Evolutionary conservation across 2,329 filamentous ascomycete genomes (phyloP), one percentile per base, ranked within the genome.

Genomic region (Fusarium chlamydosporum): DNA sequence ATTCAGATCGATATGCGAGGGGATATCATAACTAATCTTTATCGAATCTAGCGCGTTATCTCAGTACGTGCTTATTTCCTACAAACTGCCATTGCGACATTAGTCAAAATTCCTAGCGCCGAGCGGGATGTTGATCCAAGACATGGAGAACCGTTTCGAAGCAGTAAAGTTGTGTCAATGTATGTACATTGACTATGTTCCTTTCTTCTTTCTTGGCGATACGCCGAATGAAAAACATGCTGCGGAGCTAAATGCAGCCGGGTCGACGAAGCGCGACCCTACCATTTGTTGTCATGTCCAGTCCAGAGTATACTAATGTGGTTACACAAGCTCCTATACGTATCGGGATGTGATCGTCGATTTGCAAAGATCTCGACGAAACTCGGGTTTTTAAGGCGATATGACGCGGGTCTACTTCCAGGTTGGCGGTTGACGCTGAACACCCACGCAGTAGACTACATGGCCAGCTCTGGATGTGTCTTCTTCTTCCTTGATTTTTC

Each of bases 251-350:
- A 15, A 56, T 18, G 38, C 45, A 38, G 40, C 65, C 41, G 56
- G 38, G 33, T 27, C 35, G 34, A 33, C 27, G 16, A 48, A 61
- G 38, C 40, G 18, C 37, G 43, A 53, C 45, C 35, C 53, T 42
- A 56, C 47, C 26, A 40, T 56, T 46, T 43, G 29, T 27, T 23
- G 34, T 41, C 18, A 26, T 29, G 29, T 37, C 18, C 16, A 38
- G 23, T 51, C 26, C 13, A 26, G 31, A n/a, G 27, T 12, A 4
- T 18, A 56, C 40, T 43, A 48, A 38, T 51, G 15, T 55, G 20
- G 66, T 70, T 69, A 70, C 66, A 69, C 66, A 67, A 70, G 35
- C 48, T 51, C 31, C 43, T 48, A n/a, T 47, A 52, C 56, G 43
- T 33, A 58, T 63, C 23, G 20, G 66, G 66, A 26, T 34, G 51